These are phyloP conservation scores for Phoma herbarum DNA, from an alignment of 2,329 filamentous ascomycete species.

Conservation along the genomic window DNA sequence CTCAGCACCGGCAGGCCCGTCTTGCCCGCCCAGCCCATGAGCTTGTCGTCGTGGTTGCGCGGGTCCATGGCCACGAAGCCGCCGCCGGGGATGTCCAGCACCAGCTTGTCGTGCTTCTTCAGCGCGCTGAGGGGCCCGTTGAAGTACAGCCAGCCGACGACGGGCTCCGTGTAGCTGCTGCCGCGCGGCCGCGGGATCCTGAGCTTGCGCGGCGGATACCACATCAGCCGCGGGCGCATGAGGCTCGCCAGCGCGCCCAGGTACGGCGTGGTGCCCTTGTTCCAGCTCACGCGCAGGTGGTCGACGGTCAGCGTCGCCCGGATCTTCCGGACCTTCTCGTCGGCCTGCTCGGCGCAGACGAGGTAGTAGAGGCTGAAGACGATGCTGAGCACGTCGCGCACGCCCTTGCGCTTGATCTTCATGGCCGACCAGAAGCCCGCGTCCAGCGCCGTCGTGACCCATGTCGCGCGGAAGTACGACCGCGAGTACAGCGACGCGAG, in stretches of 20 bases:
- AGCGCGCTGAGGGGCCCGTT: constrained; percentile 84
- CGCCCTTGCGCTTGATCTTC: constrained; percentile 81
- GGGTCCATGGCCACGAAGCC: constrained; percentile 98
- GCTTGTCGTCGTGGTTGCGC: constrained; percentile 91
- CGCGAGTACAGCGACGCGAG: constrained; percentile 92
- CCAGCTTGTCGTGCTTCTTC: constrained; percentile 76
- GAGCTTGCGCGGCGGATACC: constrained; percentile 81
- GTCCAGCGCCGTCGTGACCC: constrained; percentile 93
- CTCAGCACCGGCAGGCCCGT: constrained; percentile 89
- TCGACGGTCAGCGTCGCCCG: constrained; percentile 87
- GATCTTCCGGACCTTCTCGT: constrained; percentile 95
- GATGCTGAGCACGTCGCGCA: constrained; percentile 83
- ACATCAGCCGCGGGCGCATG: constrained; percentile 79
- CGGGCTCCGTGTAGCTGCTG: constrained; percentile 84
- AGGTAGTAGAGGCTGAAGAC: constrained; percentile 91
- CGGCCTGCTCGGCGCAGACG: constrained; percentile 89
- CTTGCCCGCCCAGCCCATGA: constrained; percentile 90
- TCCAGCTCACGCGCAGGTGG: constrained; percentile 92
- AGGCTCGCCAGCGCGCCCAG: constrained; percentile 75
- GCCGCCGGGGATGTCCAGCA: constrained; percentile 91
- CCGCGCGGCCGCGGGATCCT: constrained; percentile 81
- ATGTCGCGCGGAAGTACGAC: constrained; percentile 94
- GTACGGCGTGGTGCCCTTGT: constrained; percentile 91
- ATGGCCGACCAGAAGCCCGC: constrained; percentile 99
- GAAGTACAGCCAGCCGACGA: constrained; percentile 91